Evolutionary conservation across 768 basidiomycete species (phyloP).

Genomic region (Boletellus sp.): DNA sequence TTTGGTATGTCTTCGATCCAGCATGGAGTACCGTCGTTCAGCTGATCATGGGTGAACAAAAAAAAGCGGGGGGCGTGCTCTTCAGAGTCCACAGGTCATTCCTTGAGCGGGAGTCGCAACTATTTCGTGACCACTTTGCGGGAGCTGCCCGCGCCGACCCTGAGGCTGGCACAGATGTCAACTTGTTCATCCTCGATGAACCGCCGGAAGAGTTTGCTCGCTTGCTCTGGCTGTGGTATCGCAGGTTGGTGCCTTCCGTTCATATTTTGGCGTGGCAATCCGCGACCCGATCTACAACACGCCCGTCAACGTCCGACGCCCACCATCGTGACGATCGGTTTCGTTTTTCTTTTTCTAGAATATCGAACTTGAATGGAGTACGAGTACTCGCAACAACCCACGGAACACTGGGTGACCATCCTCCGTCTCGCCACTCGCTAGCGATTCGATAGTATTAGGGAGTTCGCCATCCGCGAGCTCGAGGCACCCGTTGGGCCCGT

Average conservation of each 20-base stretch:
- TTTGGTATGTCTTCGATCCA: conserved; percentile 10
- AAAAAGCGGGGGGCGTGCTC: conserved; percentile 44
- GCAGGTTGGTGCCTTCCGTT: conserved; percentile 36
- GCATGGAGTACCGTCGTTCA: not conserved
- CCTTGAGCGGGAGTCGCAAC: conserved; percentile 52
- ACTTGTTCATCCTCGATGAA: conserved; percentile 44
- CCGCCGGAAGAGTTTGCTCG: conserved; percentile 44
- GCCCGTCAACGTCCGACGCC: not conserved
- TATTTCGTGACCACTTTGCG: conserved; percentile 38
- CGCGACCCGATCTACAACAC: too few species aligned
- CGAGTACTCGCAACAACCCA: conserved; percentile 46
- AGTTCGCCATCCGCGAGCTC: conserved; percentile 52
- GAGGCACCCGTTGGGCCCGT: conserved; percentile 47
- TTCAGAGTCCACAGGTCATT: conserved; percentile 58
- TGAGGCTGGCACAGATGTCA: conserved; percentile 33
- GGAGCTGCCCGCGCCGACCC: conserved; percentile 22
- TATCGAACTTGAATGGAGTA: conserved; percentile 41
- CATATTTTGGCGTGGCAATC: too few species aligned
- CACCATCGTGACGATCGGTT: not conserved
- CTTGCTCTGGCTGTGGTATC: conserved; percentile 59
- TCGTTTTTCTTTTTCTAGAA: not conserved
- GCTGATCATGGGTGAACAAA: conserved; percentile 13
- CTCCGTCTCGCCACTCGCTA: conserved; percentile 54
- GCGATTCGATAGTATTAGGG: conserved; percentile 50
- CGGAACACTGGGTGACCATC: conserved; percentile 53